Evolutionary conservation across 441 rosid species (phyloP).

Genomic region (Erodium trifolium): DNA sequence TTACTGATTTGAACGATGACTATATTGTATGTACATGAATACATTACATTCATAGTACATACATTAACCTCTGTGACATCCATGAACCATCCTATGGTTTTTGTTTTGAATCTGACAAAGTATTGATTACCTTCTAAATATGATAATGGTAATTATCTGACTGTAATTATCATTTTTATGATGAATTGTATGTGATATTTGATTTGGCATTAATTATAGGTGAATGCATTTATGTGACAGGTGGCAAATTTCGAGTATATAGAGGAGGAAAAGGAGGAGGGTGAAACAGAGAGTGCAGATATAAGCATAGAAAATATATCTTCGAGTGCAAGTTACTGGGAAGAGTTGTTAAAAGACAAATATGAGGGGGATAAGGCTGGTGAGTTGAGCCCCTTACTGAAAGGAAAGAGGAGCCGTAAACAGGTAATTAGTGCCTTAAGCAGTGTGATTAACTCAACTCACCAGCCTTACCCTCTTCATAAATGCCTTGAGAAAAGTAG

Average conservation of each 20-base stretch:
- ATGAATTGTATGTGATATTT: conserved; percentile 6
- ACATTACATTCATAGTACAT: too few species aligned
- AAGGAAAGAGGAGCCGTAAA: conserved; percentile 93
- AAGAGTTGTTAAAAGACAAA: conserved; percentile 75
- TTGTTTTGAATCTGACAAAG: too few species aligned
- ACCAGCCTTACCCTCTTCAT: not conserved
- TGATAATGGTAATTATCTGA: too few species aligned
- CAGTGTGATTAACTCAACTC: too few species aligned
- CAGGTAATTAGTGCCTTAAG: conserved; percentile 39
- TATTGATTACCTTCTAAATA: too few species aligned
- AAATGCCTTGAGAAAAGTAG: not conserved
- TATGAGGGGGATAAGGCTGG: conserved; percentile 72
- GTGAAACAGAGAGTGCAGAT: conserved; percentile 38
- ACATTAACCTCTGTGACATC: too few species aligned
- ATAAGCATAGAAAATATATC: conserved; percentile 44
- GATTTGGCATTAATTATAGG: not conserved
- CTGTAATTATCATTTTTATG: too few species aligned
- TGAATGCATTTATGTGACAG: conserved; percentile 32
- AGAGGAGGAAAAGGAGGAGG: conserved; percentile 75
- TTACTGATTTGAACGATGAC: not conserved
- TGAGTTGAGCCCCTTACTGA: conserved; percentile 77
- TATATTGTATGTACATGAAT: not conserved
- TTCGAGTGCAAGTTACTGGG: conserved; percentile 73
- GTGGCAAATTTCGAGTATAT: conserved; percentile 96
- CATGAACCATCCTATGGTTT: too few species aligned